A percentile compares a stretch with the other conserved stretches of the same genome.
phyloP scores from a whole-genome alignment of 164 flowering plant genomes.

The Berberis thunbergii region DNA sequence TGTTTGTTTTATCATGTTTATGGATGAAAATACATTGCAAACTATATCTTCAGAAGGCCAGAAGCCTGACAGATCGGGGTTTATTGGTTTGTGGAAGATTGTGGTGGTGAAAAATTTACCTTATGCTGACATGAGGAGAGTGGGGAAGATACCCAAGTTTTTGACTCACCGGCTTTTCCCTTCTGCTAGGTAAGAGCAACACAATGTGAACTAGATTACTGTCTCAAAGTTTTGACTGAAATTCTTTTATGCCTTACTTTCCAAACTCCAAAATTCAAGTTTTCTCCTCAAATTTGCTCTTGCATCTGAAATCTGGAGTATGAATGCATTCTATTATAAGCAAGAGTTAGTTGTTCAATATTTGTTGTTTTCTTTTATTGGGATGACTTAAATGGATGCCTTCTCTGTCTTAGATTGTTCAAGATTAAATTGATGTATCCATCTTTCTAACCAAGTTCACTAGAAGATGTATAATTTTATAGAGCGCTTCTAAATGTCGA shows the following conservation, averaged over 20 bases:
- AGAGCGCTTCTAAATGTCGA: too few relatives aligned
- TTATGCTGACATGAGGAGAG: conserved; percentile 83
- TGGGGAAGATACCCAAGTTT: conserved; percentile 88
- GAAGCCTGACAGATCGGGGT: conserved; percentile 56
- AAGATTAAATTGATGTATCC: background rate
- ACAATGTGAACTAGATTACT: background rate
- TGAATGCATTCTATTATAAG: background rate
- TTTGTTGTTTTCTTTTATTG: background rate
- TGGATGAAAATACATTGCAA: conserved; percentile 70
- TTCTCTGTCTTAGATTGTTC: background rate
- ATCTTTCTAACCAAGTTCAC: background rate
- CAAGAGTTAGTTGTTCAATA: background rate
- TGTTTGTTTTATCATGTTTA: conserved; percentile 92
- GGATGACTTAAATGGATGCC: background rate
- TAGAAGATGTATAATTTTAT: background rate
- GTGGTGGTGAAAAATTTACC: conserved; percentile 89
- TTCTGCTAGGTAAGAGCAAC: conserved; percentile 66
- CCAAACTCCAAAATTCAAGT: background rate
- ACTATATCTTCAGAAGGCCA: conserved; percentile 76
- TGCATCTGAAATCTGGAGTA: background rate
- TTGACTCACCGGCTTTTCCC: conserved; percentile 89
- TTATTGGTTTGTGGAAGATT: conserved; percentile 82
- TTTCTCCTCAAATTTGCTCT: background rate
- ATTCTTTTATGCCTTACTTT: background rate
- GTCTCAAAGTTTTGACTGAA: background rate